Conservation (phyloP, 306 rosid species). For the Lathyrus sativus region DNA sequence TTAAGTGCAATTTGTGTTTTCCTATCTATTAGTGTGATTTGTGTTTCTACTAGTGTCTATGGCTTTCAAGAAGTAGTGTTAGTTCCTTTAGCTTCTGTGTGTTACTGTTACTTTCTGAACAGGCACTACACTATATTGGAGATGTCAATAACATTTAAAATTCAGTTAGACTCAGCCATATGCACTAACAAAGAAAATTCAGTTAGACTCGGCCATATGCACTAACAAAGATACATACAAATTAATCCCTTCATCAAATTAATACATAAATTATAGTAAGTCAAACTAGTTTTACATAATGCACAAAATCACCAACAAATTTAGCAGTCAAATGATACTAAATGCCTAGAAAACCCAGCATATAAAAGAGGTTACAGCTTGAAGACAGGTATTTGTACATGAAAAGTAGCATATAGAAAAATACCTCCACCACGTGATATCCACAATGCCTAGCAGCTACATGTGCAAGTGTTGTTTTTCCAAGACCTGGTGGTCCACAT, state of each 20-base stretch:
- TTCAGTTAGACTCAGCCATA: neutral
- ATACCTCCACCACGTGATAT: conserved; percentile 90
- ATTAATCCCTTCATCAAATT: conserved; percentile 6
- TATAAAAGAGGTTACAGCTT: conserved; percentile 3
- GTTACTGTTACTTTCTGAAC: too few relatives aligned
- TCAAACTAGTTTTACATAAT: conserved; percentile 17
- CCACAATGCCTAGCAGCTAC: conserved; percentile 95
- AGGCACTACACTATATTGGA: too few relatives aligned
- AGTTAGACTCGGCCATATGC: conserved; percentile 1
- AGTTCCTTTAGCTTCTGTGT: too few relatives aligned
- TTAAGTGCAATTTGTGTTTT: too few relatives aligned
- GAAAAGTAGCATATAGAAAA: conserved; percentile 32
- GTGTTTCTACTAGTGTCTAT: too few relatives aligned
- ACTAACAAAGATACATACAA: conserved; percentile 14
- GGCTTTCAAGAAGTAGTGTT: too few relatives aligned
- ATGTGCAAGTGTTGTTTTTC: conserved; percentile 96
- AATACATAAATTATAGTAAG: neutral
- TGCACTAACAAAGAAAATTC: conserved; percentile 7
- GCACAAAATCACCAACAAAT: conserved; percentile 14
- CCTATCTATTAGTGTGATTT: too few relatives aligned
- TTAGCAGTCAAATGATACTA: conserved; percentile 25
- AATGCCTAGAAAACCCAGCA: conserved; percentile 23
- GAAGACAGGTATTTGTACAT: conserved; percentile 23
- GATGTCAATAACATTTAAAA: too few relatives aligned
- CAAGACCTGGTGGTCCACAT: conserved; percentile 94